phyloP scores from a whole-genome alignment of 352 stramenopile genomes.

The Phytophthora fragariaefolia region DNA sequence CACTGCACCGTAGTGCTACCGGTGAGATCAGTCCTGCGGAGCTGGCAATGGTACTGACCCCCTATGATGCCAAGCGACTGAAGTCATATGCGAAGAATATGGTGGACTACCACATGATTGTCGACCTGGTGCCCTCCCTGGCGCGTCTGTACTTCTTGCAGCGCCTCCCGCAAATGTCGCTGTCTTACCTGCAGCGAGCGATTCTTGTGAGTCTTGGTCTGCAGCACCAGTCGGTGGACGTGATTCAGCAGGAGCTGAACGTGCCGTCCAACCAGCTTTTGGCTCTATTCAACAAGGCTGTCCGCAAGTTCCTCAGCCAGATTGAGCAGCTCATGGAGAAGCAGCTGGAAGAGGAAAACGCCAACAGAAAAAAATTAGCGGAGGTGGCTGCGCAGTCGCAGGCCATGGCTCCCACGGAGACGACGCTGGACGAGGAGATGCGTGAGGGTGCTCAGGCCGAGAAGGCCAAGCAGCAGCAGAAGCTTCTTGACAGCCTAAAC shows the following conservation, averaged over 20 bases:
- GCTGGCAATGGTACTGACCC: constrained; percentile 94
- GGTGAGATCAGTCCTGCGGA: constrained; percentile 87
- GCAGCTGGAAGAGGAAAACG: constrained; percentile 84
- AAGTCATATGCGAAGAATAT: constrained; percentile 99
- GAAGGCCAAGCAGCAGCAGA: constrained; percentile 82
- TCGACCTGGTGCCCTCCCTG: constrained; percentile 96
- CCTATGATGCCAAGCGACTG: constrained; percentile 98
- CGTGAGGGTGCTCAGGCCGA: constrained; percentile 78
- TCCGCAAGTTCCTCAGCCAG: constrained; percentile 90
- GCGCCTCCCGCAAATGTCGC: constrained; percentile 90
- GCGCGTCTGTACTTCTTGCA: constrained; percentile 97
- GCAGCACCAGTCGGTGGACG: constrained; percentile 94
- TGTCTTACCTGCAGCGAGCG: constrained; percentile 96
- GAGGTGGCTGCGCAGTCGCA: constrained; percentile 64
- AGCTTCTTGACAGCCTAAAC: constrained; percentile 88
- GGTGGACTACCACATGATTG: constrained; percentile 99
- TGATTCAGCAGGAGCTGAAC: constrained; percentile 93
- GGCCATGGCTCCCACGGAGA: constrained; percentile 81
- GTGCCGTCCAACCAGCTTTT: constrained; percentile 96
- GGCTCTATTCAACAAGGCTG: constrained; percentile 98
- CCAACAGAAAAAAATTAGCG: constrained; percentile 60
- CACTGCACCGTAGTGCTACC: constrained; percentile 66
- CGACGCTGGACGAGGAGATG: constrained; percentile 86
- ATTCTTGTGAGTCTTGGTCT: constrained; percentile 96
- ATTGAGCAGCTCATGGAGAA: constrained; percentile 84